Conservation (phyloP, 1,284 basidiomycete species). For the Ganoderma resinaceum region DNA sequence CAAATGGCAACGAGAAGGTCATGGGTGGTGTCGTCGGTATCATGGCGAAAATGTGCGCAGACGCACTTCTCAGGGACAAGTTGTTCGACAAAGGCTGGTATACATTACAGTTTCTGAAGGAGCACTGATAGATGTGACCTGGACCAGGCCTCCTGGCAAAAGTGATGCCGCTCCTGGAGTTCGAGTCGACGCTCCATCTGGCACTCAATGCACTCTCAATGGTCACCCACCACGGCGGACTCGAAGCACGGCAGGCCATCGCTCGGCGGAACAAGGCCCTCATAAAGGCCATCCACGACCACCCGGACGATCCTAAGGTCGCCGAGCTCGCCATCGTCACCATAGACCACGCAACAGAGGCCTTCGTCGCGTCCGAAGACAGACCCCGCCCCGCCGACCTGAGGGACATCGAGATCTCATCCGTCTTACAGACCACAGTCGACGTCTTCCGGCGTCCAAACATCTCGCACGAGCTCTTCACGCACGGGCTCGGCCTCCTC, state of each 20-base stretch:
- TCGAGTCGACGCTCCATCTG: slow-evolving; percentile 51
- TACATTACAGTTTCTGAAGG: not conserved
- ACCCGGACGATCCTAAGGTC: slow-evolving; percentile 53
- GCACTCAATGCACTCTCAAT: slow-evolving; percentile 59
- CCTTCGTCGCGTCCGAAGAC: slow-evolving; percentile 51
- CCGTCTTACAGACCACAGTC: slow-evolving; percentile 16
- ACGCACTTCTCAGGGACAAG: slow-evolving; percentile 60
- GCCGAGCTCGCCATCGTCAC: slow-evolving; percentile 56
- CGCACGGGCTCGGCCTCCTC: slow-evolving; percentile 58
- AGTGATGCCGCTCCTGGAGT: slow-evolving; percentile 56
- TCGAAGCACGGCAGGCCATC: slow-evolving; percentile 54
- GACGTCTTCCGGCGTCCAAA: slow-evolving; percentile 46
- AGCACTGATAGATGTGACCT: not conserved
- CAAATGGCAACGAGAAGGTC: slow-evolving; percentile 28
- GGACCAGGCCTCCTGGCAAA: slow-evolving; percentile 56
- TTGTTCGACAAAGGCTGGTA: slow-evolving; percentile 56
- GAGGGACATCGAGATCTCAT: slow-evolving; percentile 31
- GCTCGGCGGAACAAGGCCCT: slow-evolving; percentile 50
- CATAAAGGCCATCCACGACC: slow-evolving; percentile 50
- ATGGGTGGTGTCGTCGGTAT: slow-evolving; percentile 61
- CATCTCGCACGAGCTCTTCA: slow-evolving; percentile 47
- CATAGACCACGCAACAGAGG: slow-evolving; percentile 55
- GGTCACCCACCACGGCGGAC: slow-evolving; percentile 66
- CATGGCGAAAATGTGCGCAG: slow-evolving; percentile 64
- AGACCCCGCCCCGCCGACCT: slow-evolving; percentile 34